Conservation (phyloP, 257 asterid species). For the Solanum piurae region DNA sequence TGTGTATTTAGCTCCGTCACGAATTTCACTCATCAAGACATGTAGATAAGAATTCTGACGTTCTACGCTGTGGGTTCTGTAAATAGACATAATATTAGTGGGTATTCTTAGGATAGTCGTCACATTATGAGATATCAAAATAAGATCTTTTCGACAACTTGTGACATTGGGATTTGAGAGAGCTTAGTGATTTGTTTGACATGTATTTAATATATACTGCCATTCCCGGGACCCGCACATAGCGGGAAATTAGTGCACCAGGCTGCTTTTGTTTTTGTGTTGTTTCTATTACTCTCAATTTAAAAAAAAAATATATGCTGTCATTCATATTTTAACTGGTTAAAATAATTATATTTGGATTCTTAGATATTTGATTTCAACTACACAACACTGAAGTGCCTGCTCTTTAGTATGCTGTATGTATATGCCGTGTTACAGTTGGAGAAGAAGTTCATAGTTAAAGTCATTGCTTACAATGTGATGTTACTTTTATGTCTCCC, state of each 20-base stretch:
- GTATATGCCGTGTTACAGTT: neutral
- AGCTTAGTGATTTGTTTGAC: neutral
- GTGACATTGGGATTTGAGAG: neutral
- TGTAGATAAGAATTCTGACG: neutral
- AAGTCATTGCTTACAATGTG: neutral
- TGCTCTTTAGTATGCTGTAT: neutral
- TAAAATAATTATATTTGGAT: neutral
- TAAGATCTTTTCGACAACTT: neutral
- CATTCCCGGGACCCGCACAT: neutral
- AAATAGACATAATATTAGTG: neutral
- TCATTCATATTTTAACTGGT: neutral
- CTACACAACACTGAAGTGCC: neutral
- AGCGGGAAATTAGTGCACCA: neutral
- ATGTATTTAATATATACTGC: neutral
- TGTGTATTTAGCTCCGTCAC: neutral
- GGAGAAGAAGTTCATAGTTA: neutral
- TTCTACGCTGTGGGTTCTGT: neutral
- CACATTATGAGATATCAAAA: neutral
- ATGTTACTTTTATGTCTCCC: neutral
- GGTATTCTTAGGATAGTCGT: neutral
- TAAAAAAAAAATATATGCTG: neutral
- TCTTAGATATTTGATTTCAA: neutral
- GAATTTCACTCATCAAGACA: neutral
- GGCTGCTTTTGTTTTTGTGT: neutral
- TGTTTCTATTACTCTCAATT: neutral